These are phyloP conservation scores for Mercurialis annua DNA, from an alignment of 345 rosid genomes.

Conservation along the genomic window DNA sequence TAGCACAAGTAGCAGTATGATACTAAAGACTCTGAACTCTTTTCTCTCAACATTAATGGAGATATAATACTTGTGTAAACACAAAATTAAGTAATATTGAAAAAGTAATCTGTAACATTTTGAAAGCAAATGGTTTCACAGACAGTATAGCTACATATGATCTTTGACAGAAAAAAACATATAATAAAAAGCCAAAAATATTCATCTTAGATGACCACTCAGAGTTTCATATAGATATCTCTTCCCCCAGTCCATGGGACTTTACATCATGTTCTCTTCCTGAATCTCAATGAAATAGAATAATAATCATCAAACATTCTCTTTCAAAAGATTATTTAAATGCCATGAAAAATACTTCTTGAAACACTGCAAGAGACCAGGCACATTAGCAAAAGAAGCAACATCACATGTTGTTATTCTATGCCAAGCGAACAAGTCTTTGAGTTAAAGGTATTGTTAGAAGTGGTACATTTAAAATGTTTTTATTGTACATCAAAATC, in stretches of 20 bases:
- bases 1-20: constrained; percentile 1
- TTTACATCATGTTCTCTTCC: neutral
- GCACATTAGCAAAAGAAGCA: neutral
- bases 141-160: too few relatives aligned
- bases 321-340: constrained; percentile 1
- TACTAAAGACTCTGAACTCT: neutral
- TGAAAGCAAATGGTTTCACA: neutral
- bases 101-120: neutral
- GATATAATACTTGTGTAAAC: neutral
- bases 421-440: neutral
- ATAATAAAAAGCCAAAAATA: neutral
- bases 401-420: neutral
- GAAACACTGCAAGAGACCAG: neutral
- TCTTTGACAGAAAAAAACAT: too few relatives aligned
- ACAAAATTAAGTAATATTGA: neutral
- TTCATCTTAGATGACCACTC: neutral
- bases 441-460: neutral
- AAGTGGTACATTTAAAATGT: neutral
- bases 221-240: neutral
- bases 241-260: neutral
- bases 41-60: neutral
- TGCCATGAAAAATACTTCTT: neutral
- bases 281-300: neutral
- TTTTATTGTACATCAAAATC: neutral
- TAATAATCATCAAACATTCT: neutral